Evolutionary conservation across 1,284 basidiomycete species (phyloP).

Genomic region (Lentinula novae-zelandiae): DNA sequence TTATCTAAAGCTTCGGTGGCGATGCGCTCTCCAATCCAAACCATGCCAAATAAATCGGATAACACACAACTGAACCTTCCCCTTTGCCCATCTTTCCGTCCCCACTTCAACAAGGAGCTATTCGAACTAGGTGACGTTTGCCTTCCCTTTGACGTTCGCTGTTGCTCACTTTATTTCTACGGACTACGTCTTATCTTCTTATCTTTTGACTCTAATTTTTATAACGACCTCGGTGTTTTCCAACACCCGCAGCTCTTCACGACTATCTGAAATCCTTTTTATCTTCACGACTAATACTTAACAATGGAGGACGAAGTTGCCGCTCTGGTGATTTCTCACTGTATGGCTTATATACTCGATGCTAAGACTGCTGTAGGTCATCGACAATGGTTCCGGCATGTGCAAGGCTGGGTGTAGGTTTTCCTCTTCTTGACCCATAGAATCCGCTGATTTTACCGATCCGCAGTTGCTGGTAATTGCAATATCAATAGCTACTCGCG

Average conservation of each 20-base stretch:
- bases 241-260: background rate
- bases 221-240: no score
- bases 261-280: background rate
- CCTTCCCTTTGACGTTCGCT: background rate
- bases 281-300: conserved; percentile 9
- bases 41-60: conserved; percentile 1
- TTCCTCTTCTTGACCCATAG: background rate
- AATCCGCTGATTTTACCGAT: conserved; percentile 12
- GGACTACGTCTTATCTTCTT: background rate
- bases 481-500: background rate
- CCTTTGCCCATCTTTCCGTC: background rate
- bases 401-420: conserved; percentile 62
- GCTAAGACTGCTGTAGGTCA: conserved; percentile 33
- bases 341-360: background rate
- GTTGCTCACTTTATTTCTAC: no score
- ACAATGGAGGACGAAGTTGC: conserved; percentile 44
- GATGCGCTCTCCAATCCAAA: background rate
- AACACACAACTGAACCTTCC: background rate
- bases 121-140: background rate
- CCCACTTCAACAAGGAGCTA: background rate
- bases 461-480: conserved; percentile 30
- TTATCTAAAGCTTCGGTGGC: background rate
- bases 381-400: conserved; percentile 68
- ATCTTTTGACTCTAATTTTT: background rate
- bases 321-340: conserved; percentile 31